Evolutionary conservation across 345 rosid species (phyloP).

Genomic region (Murraya paniculata): DNA sequence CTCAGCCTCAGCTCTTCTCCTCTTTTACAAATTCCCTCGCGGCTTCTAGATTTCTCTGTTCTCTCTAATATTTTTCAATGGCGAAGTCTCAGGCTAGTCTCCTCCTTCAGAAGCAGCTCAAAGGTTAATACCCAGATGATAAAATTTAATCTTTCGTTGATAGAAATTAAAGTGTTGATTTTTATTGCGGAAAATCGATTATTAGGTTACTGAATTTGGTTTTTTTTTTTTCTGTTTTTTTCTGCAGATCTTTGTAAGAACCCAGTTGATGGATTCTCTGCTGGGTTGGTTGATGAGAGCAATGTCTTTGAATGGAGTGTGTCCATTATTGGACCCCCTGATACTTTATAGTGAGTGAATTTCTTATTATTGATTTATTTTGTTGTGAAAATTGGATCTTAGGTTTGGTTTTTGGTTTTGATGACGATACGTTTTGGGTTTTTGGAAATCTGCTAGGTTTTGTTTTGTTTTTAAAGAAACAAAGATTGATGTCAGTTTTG

Average conservation of each 20-base stretch:
- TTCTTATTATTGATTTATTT: not conserved
- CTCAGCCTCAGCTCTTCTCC: not conserved
- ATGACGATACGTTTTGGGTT: not conserved
- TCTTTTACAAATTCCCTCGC: constrained; percentile 10
- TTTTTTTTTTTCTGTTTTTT: constrained; percentile 10
- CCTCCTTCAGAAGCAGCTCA: constrained; percentile 82
- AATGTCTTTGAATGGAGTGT: constrained; percentile 85
- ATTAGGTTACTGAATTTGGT: constrained; percentile 4
- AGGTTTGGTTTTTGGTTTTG: not conserved
- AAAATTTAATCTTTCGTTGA: not conserved
- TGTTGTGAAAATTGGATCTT: not conserved
- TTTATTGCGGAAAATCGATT: not conserved
- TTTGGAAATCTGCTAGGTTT: not conserved
- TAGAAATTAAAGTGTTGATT: not conserved
- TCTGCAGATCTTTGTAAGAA: constrained; percentile 80
- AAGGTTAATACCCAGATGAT: constrained; percentile 33
- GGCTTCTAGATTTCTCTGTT: constrained; percentile 22
- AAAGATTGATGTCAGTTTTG: not conserved
- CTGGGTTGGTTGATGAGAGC: constrained; percentile 77
- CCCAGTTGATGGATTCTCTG: constrained; percentile 94
- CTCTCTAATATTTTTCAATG: constrained; percentile 16
- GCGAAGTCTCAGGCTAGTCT: constrained; percentile 57
- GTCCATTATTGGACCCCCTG: constrained; percentile 84
- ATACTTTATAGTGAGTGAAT: constrained; percentile 66
- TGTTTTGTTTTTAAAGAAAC: not conserved